A percentile compares a stretch with the other conserved stretches of the same genome.
Evolutionary conservation across 129 eudicot genomes (phyloP).

Genomic region (Tanacetum coccineum): DNA sequence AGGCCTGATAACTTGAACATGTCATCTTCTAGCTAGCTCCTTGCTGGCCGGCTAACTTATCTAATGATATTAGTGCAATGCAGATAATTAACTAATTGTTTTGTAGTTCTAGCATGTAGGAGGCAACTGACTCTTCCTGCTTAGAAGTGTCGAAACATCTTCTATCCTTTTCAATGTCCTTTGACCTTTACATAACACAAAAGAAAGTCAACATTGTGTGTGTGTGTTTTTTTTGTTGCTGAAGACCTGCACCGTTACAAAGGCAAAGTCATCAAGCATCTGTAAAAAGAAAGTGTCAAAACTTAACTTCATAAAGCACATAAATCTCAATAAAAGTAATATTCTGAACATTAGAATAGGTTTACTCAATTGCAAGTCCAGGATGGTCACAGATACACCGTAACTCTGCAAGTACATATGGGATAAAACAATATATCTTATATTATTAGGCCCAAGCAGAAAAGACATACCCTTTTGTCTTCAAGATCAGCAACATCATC

Average conservation of each 20-base stretch:
- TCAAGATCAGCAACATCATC: slow-evolving; percentile 95
- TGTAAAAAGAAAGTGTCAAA: slow-evolving; percentile 31
- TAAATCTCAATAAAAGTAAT: neutral
- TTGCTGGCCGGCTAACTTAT: slow-evolving; percentile 27
- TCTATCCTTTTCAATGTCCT: slow-evolving; percentile 24
- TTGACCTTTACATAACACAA: slow-evolving; percentile 29
- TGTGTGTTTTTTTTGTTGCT: no score
- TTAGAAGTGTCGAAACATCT: slow-evolving; percentile 25
- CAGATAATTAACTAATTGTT: slow-evolving; percentile 8
- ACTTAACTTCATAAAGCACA: neutral
- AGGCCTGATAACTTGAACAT: slow-evolving; percentile 25
- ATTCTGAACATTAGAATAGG: neutral
- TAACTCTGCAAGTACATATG: neutral
- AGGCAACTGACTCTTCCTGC: slow-evolving; percentile 43
- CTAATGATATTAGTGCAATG: slow-evolving; percentile 15
- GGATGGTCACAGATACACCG: slow-evolving; percentile 1
- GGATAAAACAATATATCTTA: slow-evolving; percentile 10
- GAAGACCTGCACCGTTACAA: no score
- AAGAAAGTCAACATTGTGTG: slow-evolving; percentile 12
- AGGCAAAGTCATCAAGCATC: slow-evolving; percentile 99
- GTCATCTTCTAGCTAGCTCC: slow-evolving; percentile 33
- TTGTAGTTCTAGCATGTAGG: slow-evolving; percentile 7
- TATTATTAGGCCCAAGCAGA: neutral
- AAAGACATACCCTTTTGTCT: slow-evolving; percentile 74
- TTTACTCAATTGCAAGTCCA: neutral